Percentiles rank a stretch among this genome's conserved stretches.
Evolutionary conservation across 2,329 filamentous ascomycete genomes (phyloP).

Genomic region (Colletotrichum sp.): DNA sequence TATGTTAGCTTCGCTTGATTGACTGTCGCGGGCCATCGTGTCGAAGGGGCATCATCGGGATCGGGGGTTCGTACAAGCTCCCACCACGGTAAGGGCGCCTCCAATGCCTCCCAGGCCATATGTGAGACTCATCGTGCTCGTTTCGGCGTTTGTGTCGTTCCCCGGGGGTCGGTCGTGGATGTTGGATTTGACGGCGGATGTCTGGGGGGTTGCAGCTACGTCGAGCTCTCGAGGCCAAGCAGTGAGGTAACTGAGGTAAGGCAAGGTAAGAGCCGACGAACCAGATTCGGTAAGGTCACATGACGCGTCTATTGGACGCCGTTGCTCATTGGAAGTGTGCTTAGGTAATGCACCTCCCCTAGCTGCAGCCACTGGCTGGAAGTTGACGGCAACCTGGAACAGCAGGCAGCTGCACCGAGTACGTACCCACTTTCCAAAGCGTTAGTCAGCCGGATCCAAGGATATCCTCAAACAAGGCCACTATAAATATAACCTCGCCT

Average conservation of each 20-base stretch:
- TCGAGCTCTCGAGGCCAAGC: constrained; percentile 19
- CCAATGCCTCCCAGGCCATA: constrained; percentile 74
- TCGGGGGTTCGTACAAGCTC: constrained; percentile 71
- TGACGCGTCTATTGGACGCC: constrained; percentile 26
- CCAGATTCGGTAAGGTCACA: constrained; percentile 39
- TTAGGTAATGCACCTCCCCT: neutral
- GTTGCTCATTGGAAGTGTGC: neutral
- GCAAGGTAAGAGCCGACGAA: neutral
- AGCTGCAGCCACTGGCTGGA: neutral
- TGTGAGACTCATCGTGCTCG: constrained; percentile 68
- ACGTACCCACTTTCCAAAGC: constrained; percentile 2
- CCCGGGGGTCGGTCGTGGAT: constrained; percentile 12
- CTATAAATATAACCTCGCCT: constrained; percentile 18
- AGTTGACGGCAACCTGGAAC: neutral
- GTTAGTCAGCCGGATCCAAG: constrained; percentile 30
- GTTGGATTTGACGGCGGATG: constrained; percentile 3
- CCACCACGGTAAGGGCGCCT: constrained; percentile 73
- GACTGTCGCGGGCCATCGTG: neutral
- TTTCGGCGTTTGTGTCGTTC: constrained; percentile 25
- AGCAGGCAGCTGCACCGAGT: neutral
- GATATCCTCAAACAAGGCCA: constrained; percentile 22
- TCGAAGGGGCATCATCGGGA: neutral
- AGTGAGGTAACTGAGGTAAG: constrained; percentile 17
- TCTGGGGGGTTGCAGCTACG: constrained; percentile 21
- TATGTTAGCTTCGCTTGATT: constrained; percentile 4